Evolutionary conservation across 2,329 filamentous ascomycete species (phyloP), one percentile per base, ranked within the genome.

Genomic region (Aaosphaeria arxii): DNA sequence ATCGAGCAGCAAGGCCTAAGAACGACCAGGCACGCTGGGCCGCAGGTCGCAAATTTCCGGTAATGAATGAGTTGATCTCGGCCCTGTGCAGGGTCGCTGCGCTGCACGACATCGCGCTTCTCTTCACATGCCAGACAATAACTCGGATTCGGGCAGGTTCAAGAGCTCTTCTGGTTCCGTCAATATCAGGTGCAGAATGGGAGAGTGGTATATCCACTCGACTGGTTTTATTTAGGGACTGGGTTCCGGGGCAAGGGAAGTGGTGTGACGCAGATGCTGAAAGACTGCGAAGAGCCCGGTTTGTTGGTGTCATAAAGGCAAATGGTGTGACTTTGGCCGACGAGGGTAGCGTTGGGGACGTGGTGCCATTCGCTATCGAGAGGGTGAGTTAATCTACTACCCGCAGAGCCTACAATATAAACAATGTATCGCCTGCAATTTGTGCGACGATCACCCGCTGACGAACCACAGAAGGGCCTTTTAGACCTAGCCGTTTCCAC

Each of bases 171-270:
- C 74, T 97, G 43, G 80, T 86, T 45, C 87, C 91, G 11, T 84
- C 89, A 38, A 78, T 96, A 53, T 86, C 86, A 48, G 85, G 87
- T 11, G 78, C 77, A 17, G 82, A 87, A 39, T 96, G 91, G 91
- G 91, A 96, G 51, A 84, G 83, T 54, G 86, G 84, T 31, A 75
- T 96, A 35, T 82, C 83, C 52, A 88, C 84, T 39, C 80, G 90
- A 46, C 68, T 96, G 51, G 86, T 87, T 28, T 70, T 96, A 32
- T 95, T 94, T 68, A 81, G 87, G 59, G 89, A 96, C 71, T 91
- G 74, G 62, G 51, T 63, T 44, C 55, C 61, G 47, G 59, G 56
- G 52, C 56, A 67, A 59, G 52, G 54, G 43, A 62, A 66, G 52
- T 44, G 55, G 40, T 60, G 41, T 43, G 61, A 58, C 39, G 48